These are phyloP conservation scores for Aciculosporium take DNA, from an alignment of 2,329 filamentous ascomycete species.

Conservation along the genomic window DNA sequence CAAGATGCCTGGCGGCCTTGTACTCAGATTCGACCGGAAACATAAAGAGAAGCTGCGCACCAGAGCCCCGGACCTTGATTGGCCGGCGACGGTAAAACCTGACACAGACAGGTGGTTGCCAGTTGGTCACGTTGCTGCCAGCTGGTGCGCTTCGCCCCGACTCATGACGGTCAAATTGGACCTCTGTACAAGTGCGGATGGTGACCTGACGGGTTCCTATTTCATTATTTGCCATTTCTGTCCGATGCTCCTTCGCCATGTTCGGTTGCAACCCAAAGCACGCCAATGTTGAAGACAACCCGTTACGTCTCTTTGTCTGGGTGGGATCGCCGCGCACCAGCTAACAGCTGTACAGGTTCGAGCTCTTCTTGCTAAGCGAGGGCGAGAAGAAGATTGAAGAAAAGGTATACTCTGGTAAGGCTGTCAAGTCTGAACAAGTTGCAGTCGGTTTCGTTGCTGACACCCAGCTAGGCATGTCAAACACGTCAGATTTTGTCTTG, in stretches of 20 bases:
- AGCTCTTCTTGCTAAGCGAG: constrained; percentile 75
- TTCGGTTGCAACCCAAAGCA: constrained; percentile 25
- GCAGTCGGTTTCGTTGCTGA: background rate
- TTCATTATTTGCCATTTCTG: background rate
- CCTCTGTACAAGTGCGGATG: background rate
- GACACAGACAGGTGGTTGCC: background rate
- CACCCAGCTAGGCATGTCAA: constrained; percentile 53
- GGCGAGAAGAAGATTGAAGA: constrained; percentile 91
- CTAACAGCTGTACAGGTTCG: constrained; percentile 49
- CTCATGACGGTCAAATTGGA: background rate
- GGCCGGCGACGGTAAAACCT: background rate
- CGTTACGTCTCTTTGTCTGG: constrained; percentile 16
- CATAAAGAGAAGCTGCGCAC: background rate
- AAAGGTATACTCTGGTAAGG: constrained; percentile 74
- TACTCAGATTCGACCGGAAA: background rate
- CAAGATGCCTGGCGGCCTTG: no score
- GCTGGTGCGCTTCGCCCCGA: background rate
- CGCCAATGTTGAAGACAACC: constrained; percentile 22
- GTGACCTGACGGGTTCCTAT: background rate
- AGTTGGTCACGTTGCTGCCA: background rate
- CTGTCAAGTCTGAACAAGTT: background rate
- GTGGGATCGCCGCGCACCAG: background rate
- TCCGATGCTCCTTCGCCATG: constrained; percentile 12
- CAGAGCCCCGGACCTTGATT: background rate
- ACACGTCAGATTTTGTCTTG: constrained; percentile 88